Base-by-base conservation (phyloP, 768 basidiomycete genomes). In the Mycena belliarum region DNA sequence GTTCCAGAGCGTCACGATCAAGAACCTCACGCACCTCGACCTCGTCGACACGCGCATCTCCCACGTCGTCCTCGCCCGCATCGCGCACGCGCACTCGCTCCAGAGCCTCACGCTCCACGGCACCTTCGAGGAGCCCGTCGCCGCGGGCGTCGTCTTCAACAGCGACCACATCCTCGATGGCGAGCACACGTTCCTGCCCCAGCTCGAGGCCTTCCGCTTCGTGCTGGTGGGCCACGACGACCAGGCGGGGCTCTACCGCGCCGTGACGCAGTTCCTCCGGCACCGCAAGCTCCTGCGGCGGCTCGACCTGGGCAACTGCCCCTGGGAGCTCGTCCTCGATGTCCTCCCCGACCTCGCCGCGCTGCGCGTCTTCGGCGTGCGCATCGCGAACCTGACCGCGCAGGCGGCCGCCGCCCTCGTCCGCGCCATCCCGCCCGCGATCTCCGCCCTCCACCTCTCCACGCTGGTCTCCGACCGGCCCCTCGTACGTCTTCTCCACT, bases 31-130 rank as follows among this genome's bases (percentile, higher is more conserved):
- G 5, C 85, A 86, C 60, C 81, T 88, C 56, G 85, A 89, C 65
- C 79, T 88, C 42, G 85, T 88, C 35, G 86, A 87, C 67, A 88
- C 86, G 9, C 76, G 81, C n/a, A 84, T 88, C 47, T 84, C 83
- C 16, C 81, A 84, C 63, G 72, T 80, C 45, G 86, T 88, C 32
- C 76, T 88, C 38, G 77, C 82, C 15, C 80, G 86, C 12, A 86
- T 88, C 44, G 80, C 84, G 0, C 83, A 84, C 61, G 85, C 85
- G 3, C 79, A 83, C 61, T 80, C 80, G 41, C 73, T 89, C 45
- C 78, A 82, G 65, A 82, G 82, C 58, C 73, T 89, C 35, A 88
- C 86, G 0, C 70, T 89, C 8, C 86, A 88, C 60, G 86, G 87
- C 24, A 84, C 81, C 28, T 82, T 87, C 59, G 84, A 83, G 63